Evolutionary conservation across 805 yeast genomes (phyloP).

Genomic region (Kuraishia floccosa): DNA sequence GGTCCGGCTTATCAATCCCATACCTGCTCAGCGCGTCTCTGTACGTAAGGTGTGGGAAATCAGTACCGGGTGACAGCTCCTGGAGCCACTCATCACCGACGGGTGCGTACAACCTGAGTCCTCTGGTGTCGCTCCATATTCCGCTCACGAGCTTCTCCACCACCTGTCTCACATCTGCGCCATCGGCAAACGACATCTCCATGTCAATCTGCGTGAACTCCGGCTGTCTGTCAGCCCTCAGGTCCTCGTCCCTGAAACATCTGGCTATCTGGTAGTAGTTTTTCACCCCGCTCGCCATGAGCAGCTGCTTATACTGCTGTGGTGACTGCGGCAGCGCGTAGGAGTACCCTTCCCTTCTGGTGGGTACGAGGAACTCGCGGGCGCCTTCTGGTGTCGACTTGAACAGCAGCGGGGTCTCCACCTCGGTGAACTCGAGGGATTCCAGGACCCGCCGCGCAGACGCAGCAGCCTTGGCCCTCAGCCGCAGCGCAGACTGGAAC

Average conservation of each 20-base stretch:
- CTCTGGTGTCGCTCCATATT: slow-evolving; percentile 43
- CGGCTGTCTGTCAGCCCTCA: slow-evolving; percentile 92
- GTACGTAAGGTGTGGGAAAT: slow-evolving; percentile 44
- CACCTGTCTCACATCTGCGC: slow-evolving; percentile 52
- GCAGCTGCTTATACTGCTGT: slow-evolving; percentile 89
- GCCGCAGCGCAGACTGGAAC: slow-evolving; percentile 43
- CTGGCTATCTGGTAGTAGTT: slow-evolving; percentile 84
- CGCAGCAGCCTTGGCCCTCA: slow-evolving; percentile 44
- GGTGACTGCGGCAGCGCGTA: slow-evolving; percentile 97
- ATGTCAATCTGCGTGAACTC: slow-evolving; percentile 96
- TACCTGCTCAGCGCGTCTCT: slow-evolving; percentile 56
- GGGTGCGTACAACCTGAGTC: slow-evolving; percentile 24
- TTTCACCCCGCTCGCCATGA: slow-evolving; percentile 89
- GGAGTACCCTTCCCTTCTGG: slow-evolving; percentile 46
- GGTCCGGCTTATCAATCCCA: slow-evolving; percentile 94
- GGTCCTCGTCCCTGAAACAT: slow-evolving; percentile 94
- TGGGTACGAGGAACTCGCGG: slow-evolving; percentile 88
- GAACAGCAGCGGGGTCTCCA: slow-evolving; percentile 89
- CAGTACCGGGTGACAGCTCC: slow-evolving; percentile 10
- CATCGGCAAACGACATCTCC: slow-evolving; percentile 79
- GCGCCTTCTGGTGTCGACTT: slow-evolving; percentile 99
- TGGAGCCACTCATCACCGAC: slow-evolving; percentile 19
- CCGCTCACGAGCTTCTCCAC: slow-evolving; percentile 45
- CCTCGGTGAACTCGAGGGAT: slow-evolving; percentile 48
- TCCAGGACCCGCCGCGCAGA: slow-evolving; percentile 25